These are phyloP conservation scores for Hagleromyces aurorensis DNA, from an alignment of 805 yeast genomes.

Conservation along the genomic window DNA sequence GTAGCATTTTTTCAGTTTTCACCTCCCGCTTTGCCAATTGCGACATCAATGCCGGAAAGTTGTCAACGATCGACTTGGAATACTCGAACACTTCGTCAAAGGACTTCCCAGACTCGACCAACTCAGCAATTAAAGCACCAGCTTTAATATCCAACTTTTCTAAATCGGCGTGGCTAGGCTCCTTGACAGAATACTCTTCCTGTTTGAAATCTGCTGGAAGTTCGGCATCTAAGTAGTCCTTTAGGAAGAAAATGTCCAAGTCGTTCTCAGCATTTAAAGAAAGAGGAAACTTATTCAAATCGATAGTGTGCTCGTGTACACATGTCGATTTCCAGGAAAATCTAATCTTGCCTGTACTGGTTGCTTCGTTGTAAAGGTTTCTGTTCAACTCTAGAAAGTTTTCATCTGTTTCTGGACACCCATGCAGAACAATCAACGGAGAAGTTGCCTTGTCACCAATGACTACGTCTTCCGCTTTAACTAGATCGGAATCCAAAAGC, in stretches of 20 bases:
- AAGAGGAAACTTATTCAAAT: conserved; percentile 28
- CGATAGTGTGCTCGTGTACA: conserved; percentile 8
- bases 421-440: conserved; percentile 61
- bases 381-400: conserved; percentile 50
- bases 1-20: conserved; percentile 6
- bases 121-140: conserved; percentile 41
- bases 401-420: conserved; percentile 43
- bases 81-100: conserved; percentile 30
- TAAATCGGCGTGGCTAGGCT: conserved; percentile 20
- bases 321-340: conserved; percentile 69
- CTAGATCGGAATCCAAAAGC: conserved; percentile 12
- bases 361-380: conserved; percentile 51
- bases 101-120: conserved; percentile 26
- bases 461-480: conserved; percentile 51
- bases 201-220: conserved; percentile 27
- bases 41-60: conserved; percentile 32
- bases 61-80: conserved; percentile 34
- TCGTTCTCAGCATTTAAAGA: conserved; percentile 21
- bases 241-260: conserved; percentile 32
- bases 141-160: conserved; percentile 58
- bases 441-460: conserved; percentile 42
- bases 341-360: conserved; percentile 49
- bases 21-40: conserved; percentile 9
- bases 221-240: conserved; percentile 27
- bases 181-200: conserved; percentile 28